Percentiles rank a stretch among this genome's conserved stretches.
Evolutionary conservation across 2,329 filamentous ascomycete genomes (phyloP).

Genomic region (Diaporthe citrichinensis): DNA sequence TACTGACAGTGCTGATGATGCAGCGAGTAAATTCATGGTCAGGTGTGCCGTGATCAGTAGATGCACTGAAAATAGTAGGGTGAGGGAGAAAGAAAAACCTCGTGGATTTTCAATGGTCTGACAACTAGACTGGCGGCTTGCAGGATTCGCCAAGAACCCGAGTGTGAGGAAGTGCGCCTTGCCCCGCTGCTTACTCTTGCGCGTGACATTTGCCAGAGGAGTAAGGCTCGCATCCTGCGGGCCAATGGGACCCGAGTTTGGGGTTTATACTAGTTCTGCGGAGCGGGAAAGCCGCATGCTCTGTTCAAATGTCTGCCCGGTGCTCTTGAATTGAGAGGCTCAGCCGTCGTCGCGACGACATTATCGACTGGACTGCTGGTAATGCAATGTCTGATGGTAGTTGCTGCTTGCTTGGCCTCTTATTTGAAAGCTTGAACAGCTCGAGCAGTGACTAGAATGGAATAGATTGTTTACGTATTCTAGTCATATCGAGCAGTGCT

Average conservation of each 20-base stretch:
- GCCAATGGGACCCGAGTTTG: neutral
- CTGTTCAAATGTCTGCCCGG: neutral
- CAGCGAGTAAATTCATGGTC: neutral
- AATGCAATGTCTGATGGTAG: too few relatives aligned
- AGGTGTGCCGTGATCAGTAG: neutral
- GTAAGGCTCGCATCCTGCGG: neutral
- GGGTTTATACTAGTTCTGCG: neutral
- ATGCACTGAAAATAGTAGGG: neutral
- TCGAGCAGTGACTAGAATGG: too few relatives aligned
- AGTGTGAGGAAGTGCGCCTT: neutral
- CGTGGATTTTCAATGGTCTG: neutral
- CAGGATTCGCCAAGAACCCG: constrained; percentile 8
- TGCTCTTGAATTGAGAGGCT: neutral
- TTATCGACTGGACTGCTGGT: neutral
- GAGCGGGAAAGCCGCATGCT: neutral
- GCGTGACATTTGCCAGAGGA: neutral
- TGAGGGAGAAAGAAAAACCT: neutral
- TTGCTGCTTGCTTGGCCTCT: too few relatives aligned
- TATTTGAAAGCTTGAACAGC: too few relatives aligned
- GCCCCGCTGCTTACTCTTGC: neutral
- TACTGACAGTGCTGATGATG: neutral
- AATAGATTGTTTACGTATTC: too few relatives aligned
- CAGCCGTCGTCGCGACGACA: neutral
- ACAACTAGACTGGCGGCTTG: neutral
- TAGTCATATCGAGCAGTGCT: too few relatives aligned